These are phyloP conservation scores for Aristolochia contorta DNA, from an alignment of 164 flowering plant genomes.

Conservation along the genomic window DNA sequence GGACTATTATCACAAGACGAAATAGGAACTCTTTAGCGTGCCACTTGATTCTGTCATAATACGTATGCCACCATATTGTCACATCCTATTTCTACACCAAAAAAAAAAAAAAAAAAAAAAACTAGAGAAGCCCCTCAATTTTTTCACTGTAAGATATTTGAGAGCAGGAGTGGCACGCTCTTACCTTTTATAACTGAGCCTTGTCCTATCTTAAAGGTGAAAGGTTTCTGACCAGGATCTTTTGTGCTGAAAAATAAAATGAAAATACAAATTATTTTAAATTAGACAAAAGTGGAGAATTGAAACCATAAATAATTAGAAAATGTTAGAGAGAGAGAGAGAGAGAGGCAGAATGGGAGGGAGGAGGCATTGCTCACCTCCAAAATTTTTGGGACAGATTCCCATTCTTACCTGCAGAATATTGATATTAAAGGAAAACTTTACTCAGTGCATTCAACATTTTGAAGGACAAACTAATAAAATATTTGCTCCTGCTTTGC, in stretches of 20 bases:
- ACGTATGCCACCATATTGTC: too few species aligned
- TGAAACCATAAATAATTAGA: neutral
- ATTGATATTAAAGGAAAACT: neutral
- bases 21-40: too few species aligned
- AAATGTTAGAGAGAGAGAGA: neutral
- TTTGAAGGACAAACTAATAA: too few species aligned
- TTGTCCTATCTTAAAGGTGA: conserved; percentile 65
- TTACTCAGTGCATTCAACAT: too few species aligned
- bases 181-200: conserved; percentile 89
- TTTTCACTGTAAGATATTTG: neutral
- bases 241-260: conserved; percentile 52
- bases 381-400: conserved; percentile 77
- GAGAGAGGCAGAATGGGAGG: conserved; percentile 1
- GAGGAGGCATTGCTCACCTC: conserved; percentile 49
- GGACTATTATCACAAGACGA: too few species aligned
- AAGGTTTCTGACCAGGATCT: conserved; percentile 94
- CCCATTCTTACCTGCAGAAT: conserved; percentile 62
- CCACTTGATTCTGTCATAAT: too few species aligned
- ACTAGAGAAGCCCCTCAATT: too few species aligned
- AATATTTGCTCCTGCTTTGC: too few species aligned
- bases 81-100: too few species aligned
- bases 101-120: too few species aligned
- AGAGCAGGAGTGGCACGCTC: neutral
- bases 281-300: neutral
- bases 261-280: neutral